Conservation (phyloP, 768 basidiomycete species). For the Sutorius australiensis region DNA sequence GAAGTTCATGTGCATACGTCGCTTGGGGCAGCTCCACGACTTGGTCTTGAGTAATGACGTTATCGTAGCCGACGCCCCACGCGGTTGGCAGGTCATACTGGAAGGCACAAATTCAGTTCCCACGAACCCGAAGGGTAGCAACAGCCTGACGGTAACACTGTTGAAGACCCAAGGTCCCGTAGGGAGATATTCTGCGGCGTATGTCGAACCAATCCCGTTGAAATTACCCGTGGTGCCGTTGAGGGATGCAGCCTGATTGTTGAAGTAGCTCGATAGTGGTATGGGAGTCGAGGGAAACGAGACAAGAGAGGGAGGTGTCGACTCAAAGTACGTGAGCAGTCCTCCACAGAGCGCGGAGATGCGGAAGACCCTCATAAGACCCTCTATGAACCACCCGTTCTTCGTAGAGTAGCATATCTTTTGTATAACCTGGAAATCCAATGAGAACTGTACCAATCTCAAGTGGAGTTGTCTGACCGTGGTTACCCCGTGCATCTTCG, state of each 20-base stretch:
- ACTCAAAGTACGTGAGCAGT: slow-evolving; percentile 19
- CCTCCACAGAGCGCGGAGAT: slow-evolving; percentile 21
- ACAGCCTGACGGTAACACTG: slow-evolving; percentile 35
- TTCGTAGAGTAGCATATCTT: slow-evolving; percentile 8
- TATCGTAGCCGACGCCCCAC: slow-evolving; percentile 43
- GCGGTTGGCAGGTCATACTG: slow-evolving; percentile 41
- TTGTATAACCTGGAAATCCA: slow-evolving; percentile 1
- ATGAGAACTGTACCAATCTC: background rate
- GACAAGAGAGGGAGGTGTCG: slow-evolving; percentile 9
- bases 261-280: slow-evolving; percentile 29
- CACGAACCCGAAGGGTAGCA: background rate
- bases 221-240: slow-evolving; percentile 39
- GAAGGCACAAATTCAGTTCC: background rate
- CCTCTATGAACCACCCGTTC: slow-evolving; percentile 7
- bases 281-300: slow-evolving; percentile 34
- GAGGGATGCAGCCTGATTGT: slow-evolving; percentile 44
- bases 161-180: slow-evolving; percentile 37
- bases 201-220: slow-evolving; percentile 38
- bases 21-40: slow-evolving; percentile 31
- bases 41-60: slow-evolving; percentile 44
- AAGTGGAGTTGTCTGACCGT: slow-evolving; percentile 13
- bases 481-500: background rate
- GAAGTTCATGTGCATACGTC: slow-evolving; percentile 39
- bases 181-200: slow-evolving; percentile 39
- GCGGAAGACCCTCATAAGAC: slow-evolving; percentile 16